These are phyloP conservation scores for Aquanectria penicillioides DNA, from an alignment of 2,329 filamentous ascomycete genomes.

Conservation along the genomic window DNA sequence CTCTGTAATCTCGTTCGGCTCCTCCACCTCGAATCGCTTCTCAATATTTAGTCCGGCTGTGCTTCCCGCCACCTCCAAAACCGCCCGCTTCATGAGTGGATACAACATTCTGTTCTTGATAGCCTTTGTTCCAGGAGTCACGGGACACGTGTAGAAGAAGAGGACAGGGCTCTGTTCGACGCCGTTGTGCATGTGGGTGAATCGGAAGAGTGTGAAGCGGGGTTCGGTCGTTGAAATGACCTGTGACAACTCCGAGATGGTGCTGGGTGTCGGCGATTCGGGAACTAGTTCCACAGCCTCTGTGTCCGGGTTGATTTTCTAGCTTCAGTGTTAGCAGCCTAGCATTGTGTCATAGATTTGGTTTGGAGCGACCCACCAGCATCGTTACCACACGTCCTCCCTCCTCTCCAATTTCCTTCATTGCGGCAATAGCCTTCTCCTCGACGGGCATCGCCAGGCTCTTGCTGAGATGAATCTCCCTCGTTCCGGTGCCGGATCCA, in stretches of 20 bases:
- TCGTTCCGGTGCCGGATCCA: slow-evolving; percentile 70
- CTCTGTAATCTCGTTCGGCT: slow-evolving; percentile 77
- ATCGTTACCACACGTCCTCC: slow-evolving; percentile 68
- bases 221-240: slow-evolving; percentile 75
- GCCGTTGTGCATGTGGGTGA: slow-evolving; percentile 66
- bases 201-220: slow-evolving; percentile 82
- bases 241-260: slow-evolving; percentile 66
- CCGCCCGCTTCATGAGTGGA: slow-evolving; percentile 74
- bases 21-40: slow-evolving; percentile 76
- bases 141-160: slow-evolving; percentile 86
- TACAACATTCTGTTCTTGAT: slow-evolving; percentile 91
- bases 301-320: slow-evolving; percentile 77
- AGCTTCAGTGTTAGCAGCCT: slow-evolving; percentile 21
- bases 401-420: slow-evolving; percentile 65
- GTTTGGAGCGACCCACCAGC: slow-evolving; percentile 61
- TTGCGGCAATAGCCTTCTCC: slow-evolving; percentile 70
- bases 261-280: slow-evolving; percentile 60
- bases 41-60: slow-evolving; percentile 73
- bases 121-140: slow-evolving; percentile 68
- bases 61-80: slow-evolving; percentile 71
- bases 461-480: slow-evolving; percentile 69
- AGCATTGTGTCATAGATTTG: not conserved
- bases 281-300: slow-evolving; percentile 76
- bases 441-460: slow-evolving; percentile 67
- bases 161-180: slow-evolving; percentile 68